Evolutionary conservation across 768 basidiomycete genomes (phyloP).

Genomic region (Mycena rosella): DNA sequence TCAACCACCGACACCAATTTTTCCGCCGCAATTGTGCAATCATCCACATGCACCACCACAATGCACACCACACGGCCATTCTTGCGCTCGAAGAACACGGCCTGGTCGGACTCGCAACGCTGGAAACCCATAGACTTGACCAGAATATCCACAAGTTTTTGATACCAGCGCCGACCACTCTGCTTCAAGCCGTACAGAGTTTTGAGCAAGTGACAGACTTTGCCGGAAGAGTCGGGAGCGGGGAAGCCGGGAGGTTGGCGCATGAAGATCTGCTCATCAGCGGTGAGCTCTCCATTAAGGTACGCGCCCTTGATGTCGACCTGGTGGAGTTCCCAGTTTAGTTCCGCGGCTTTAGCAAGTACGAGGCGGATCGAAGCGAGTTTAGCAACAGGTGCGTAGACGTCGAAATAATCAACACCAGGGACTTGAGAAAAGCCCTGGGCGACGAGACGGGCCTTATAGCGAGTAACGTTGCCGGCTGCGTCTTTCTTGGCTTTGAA

Average conservation of each 20-base stretch:
- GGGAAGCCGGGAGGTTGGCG: conserved; percentile 2
- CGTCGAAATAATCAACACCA: conserved; percentile 9
- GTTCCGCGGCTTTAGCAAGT: not conserved
- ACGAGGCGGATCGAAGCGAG: conserved; percentile 7
- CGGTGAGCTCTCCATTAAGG: conserved; percentile 6
- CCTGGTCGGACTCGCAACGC: not conserved
- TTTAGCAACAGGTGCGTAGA: not conserved
- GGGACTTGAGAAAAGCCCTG: conserved; percentile 16
- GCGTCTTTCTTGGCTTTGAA: conserved; percentile 4
- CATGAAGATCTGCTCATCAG: conserved; percentile 1
- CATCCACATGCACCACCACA: conserved; percentile 4
- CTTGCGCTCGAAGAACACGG: not conserved
- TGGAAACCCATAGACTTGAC: not conserved
- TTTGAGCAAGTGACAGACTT: conserved; percentile 4
- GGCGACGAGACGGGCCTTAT: conserved; percentile 17
- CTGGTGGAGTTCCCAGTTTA: conserved; percentile 9
- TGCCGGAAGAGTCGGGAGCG: not conserved
- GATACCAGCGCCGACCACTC: conserved; percentile 2
- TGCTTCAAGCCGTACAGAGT: conserved; percentile 15
- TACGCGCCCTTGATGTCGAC: conserved; percentile 9
- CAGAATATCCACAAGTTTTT: not conserved
- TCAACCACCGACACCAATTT: not conserved
- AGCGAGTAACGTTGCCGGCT: conserved; percentile 4
- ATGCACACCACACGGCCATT: not conserved
- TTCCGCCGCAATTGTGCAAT: not conserved